These are phyloP conservation scores for Fusarium buharicum DNA, from an alignment of 2,329 filamentous ascomycete species.

Conservation along the genomic window DNA sequence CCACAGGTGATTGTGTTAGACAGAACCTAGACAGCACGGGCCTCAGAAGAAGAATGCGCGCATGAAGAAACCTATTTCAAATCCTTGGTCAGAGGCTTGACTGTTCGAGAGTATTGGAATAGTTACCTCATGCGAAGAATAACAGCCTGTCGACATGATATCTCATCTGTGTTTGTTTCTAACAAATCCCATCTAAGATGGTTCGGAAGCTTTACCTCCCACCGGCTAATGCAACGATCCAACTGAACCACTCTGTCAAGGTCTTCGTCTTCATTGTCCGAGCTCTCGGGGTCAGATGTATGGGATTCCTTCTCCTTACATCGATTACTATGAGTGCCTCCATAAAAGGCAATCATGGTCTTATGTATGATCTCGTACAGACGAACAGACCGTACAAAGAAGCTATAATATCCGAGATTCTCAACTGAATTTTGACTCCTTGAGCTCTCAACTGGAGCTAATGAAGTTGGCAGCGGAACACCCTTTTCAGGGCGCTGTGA, in stretches of 20 bases:
- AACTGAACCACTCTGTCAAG: conserved; percentile 48
- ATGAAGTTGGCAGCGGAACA: conserved; percentile 44
- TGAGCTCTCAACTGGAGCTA: not conserved
- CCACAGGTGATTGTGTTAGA: conserved; percentile 35
- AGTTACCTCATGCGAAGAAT: conserved; percentile 50
- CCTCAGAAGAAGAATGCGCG: conserved; percentile 49
- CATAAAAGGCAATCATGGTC: conserved; percentile 47
- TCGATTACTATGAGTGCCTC: conserved; percentile 14
- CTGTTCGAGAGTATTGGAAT: not conserved
- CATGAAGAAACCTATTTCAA: conserved; percentile 47
- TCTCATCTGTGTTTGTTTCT: conserved; percentile 36
- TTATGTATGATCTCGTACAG: conserved; percentile 53
- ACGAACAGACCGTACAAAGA: conserved; percentile 51
- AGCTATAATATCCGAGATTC: conserved; percentile 37
- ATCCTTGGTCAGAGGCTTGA: not conserved
- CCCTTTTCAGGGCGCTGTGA: conserved; percentile 40
- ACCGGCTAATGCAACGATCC: conserved; percentile 47
- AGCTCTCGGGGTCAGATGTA: not conserved
- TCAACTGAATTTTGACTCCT: not conserved
- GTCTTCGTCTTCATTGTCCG: conserved; percentile 40
- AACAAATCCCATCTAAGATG: conserved; percentile 39
- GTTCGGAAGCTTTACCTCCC: conserved; percentile 47
- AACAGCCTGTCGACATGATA: conserved; percentile 47
- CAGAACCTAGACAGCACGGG: conserved; percentile 50
- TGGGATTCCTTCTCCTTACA: conserved; percentile 17